Percentiles rank a stretch among this genome's conserved stretches.
Conservation (phyloP, 371 early-diverging fungal genomes). For the Saksenaea vasiformis region DNA sequence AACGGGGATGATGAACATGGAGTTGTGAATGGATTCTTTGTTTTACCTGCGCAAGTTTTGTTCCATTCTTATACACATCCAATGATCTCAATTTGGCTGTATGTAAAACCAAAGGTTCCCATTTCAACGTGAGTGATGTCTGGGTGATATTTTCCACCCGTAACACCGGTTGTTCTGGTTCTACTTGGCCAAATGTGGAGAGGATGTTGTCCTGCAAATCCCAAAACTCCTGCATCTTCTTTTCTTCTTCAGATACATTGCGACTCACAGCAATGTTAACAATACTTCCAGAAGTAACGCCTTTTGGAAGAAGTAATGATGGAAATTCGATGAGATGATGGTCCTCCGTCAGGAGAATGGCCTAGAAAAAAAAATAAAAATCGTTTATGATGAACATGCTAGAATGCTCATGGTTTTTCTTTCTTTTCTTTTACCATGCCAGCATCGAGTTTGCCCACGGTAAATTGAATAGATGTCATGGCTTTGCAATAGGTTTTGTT, state of each 20-base stretch:
- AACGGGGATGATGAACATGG: not conserved
- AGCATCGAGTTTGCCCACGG: constrained; percentile 91
- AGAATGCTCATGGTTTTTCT: not conserved
- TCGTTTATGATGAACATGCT: too few species aligned
- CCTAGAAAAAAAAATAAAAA: constrained; percentile 46
- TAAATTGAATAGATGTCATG: constrained; percentile 75
- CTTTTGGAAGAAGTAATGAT: constrained; percentile 91
- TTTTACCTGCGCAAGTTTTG: constrained; percentile 53
- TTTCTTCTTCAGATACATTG: constrained; percentile 81
- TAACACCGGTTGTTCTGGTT: constrained; percentile 80
- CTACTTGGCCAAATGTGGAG: constrained; percentile 72
- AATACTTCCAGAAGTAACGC: constrained; percentile 91
- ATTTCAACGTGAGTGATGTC: constrained; percentile 86
- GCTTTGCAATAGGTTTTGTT: not conserved
- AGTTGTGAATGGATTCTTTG: not conserved
- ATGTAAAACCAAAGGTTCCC: constrained; percentile 85
- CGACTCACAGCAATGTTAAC: constrained; percentile 92
- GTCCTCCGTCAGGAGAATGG: constrained; percentile 90
- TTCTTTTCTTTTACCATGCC: constrained; percentile 63
- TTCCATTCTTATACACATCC: constrained; percentile 83
- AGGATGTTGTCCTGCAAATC: constrained; percentile 84
- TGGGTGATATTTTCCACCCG: constrained; percentile 83
- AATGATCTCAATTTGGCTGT: constrained; percentile 79
- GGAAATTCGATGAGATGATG: constrained; percentile 98
- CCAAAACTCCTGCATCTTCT: constrained; percentile 80